phyloP scores from a whole-genome alignment of 1,284 basidiomycete genomes.

The Inonotus hispidus region DNA sequence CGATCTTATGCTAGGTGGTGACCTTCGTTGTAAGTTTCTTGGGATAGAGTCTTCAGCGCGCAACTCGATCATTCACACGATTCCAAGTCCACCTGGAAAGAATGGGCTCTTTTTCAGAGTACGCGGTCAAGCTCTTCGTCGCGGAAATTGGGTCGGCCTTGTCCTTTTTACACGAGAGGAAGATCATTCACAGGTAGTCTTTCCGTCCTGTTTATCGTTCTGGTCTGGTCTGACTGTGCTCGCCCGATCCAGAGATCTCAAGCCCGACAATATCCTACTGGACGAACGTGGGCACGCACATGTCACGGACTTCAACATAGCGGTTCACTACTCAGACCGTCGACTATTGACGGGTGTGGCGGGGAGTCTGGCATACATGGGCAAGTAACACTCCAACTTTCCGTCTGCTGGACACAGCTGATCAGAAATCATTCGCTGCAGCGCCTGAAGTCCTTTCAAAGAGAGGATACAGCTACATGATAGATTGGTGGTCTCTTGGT shows the following conservation, averaged over 20 bases:
- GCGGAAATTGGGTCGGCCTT: constrained; percentile 88
- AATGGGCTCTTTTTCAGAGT: constrained; percentile 76
- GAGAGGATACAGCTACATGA: constrained; percentile 82
- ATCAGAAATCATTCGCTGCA: constrained; percentile 18
- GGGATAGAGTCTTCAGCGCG: not conserved
- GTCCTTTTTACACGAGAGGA: constrained; percentile 87
- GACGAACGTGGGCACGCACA: constrained; percentile 96
- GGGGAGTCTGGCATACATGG: constrained; percentile 99
- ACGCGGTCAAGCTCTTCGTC: constrained; percentile 85
- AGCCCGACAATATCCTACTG: constrained; percentile 96
- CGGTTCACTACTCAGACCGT: constrained; percentile 90
- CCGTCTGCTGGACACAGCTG: not conserved
- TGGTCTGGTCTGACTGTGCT: constrained; percentile 28
- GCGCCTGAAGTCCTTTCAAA: constrained; percentile 88
- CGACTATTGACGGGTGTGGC: constrained; percentile 87
- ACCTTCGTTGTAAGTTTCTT: constrained; percentile 78
- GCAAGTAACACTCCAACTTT: constrained; percentile 25
- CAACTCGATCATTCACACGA: constrained; percentile 22
- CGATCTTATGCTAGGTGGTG: constrained; percentile 97
- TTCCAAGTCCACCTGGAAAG: constrained; percentile 89
- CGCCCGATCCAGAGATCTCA: constrained; percentile 70
- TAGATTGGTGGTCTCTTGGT: constrained; percentile 97
- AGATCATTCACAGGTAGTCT: constrained; percentile 88
- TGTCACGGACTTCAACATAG: constrained; percentile 98
- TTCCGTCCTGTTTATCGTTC: constrained; percentile 19